These are phyloP conservation scores for Bathelium albidoporum DNA, from an alignment of 495 filamentous ascomycete species.

Conservation along the genomic window DNA sequence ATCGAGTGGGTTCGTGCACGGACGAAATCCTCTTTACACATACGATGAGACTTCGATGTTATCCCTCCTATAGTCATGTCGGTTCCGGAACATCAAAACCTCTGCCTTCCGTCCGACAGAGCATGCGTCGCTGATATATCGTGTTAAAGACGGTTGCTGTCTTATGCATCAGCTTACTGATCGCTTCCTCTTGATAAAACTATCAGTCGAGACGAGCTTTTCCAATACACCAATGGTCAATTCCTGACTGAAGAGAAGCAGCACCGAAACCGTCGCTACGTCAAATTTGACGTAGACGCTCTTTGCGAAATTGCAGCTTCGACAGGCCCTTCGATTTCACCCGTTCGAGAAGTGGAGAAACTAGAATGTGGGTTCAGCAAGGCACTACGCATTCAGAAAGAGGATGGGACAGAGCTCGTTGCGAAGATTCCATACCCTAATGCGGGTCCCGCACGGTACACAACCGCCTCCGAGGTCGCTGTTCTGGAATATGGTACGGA, in stretches of 20 bases:
- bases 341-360: conserved; percentile 28
- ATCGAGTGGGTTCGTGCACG: too few relatives aligned
- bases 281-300: conserved; percentile 26
- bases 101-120: neutral
- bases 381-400: conserved; percentile 30
- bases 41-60: neutral
- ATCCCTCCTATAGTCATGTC: neutral
- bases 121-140: neutral
- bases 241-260: conserved; percentile 30
- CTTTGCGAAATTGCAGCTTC: conserved; percentile 26
- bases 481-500: conserved; percentile 32
- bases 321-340: conserved; percentile 15
- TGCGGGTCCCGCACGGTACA: conserved; percentile 25
- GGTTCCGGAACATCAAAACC: neutral
- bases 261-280: conserved; percentile 26
- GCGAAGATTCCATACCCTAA: conserved; percentile 29
- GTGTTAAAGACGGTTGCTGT: neutral
- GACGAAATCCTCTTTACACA: too few relatives aligned
- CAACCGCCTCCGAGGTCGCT: conserved; percentile 33
- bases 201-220: conserved; percentile 21
- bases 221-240: conserved; percentile 29
- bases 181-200: neutral
- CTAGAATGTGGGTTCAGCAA: conserved; percentile 36
- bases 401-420: conserved; percentile 29
- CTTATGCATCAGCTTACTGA: neutral